Percentiles rank a stretch among this genome's conserved stretches.
Evolutionary conservation across 2,329 filamentous ascomycete genomes (phyloP).

Genomic region (Aspergillus felis): DNA sequence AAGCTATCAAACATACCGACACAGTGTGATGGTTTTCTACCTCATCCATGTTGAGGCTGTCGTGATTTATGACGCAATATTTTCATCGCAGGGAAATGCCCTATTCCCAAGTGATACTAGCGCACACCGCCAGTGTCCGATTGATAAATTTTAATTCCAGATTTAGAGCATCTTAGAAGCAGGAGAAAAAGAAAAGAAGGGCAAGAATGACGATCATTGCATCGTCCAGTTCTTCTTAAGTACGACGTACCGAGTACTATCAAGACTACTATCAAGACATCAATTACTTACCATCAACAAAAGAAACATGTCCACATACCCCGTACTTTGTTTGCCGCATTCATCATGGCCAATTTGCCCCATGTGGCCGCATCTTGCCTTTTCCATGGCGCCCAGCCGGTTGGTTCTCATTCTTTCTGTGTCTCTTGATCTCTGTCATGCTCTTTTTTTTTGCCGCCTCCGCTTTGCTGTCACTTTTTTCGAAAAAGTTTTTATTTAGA

Average conservation of each 20-base stretch:
- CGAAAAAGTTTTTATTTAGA: background rate
- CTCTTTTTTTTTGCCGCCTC: background rate
- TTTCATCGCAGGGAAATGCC: background rate
- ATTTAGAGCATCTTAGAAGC: background rate
- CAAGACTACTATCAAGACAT: too few relatives aligned
- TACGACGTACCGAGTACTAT: too few relatives aligned
- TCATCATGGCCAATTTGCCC: background rate
- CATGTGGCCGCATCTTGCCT: background rate
- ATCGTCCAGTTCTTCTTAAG: too few relatives aligned
- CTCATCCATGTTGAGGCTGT: background rate
- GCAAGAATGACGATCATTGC: background rate
- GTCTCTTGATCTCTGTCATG: background rate
- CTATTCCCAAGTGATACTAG: background rate
- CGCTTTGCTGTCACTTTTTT: background rate
- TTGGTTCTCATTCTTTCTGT: background rate
- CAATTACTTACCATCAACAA: too few relatives aligned
- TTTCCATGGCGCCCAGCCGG: background rate
- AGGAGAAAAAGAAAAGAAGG: background rate
- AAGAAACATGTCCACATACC: too few relatives aligned
- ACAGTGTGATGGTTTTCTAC: background rate
- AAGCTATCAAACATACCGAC: background rate
- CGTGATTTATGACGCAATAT: background rate
- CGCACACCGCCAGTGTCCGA: background rate
- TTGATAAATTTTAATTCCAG: background rate
- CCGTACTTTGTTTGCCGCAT: background rate